Conservation (phyloP, 176 grass and related monocot species). For the Tuctoria greenei region DNA sequence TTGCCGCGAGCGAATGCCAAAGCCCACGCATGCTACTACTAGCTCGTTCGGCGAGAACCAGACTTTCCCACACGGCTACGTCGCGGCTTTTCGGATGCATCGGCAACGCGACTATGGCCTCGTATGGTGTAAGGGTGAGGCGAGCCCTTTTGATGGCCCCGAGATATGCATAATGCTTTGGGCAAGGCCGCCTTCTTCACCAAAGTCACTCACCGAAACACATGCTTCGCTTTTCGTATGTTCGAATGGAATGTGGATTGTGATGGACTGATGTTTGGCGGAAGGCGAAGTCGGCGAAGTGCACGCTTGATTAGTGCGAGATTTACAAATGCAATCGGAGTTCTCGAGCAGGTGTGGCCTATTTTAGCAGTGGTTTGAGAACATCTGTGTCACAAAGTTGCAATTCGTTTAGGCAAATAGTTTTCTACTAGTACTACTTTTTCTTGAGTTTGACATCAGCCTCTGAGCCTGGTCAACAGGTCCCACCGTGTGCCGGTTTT, state of each 20-base stretch:
- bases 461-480: background rate
- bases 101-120: background rate
- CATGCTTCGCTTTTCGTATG: background rate
- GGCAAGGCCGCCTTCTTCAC: background rate
- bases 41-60: background rate
- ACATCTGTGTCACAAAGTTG: background rate
- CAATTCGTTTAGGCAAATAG: conserved; percentile 8
- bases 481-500: conserved; percentile 8
- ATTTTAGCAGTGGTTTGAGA: background rate
- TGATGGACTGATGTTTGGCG: no score
- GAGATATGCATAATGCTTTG: background rate
- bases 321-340: background rate
- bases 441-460: conserved; percentile 4
- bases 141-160: conserved; percentile 10
- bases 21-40: conserved; percentile 34
- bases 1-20: conserved; percentile 14
- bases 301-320: background rate
- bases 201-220: background rate
- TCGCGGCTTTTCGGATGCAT: conserved; percentile 22
- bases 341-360: background rate
- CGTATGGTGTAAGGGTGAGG: background rate
- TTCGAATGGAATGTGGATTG: background rate
- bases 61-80: background rate
- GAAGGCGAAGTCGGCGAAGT: background rate
- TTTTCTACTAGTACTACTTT: background rate